These are phyloP conservation scores for Fraxinus excelsior DNA, from an alignment of 257 asterid genomes.

Conservation along the genomic window DNA sequence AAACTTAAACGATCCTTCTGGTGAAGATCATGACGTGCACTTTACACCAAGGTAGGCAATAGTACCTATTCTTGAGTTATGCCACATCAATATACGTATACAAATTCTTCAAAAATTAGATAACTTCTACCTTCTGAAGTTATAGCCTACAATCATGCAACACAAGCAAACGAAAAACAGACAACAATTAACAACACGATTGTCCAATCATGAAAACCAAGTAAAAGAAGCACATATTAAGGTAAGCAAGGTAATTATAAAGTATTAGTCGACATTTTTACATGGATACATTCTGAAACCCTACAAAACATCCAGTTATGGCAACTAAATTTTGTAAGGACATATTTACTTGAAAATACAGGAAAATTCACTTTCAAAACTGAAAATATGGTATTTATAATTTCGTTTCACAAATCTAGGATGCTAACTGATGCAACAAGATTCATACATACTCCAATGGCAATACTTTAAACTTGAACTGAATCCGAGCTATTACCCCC, in stretches of 20 bases:
- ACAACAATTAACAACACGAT: background rate
- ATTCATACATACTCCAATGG: constrained; percentile 14
- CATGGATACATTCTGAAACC: constrained; percentile 11
- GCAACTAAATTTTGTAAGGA: background rate
- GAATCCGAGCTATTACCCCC: constrained; percentile 46
- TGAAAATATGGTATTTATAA: background rate
- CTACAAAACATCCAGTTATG: background rate
- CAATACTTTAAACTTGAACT: constrained; percentile 32
- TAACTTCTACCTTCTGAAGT: too few species aligned
- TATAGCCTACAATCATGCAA: too few species aligned
- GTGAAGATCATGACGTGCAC: too few species aligned
- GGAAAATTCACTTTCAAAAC: background rate
- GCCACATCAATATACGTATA: too few species aligned
- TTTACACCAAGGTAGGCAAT: too few species aligned
- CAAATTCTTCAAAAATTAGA: too few species aligned
- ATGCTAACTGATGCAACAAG: constrained; percentile 22
- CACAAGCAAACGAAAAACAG: too few species aligned
- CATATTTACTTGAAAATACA: background rate
- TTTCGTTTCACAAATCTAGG: background rate
- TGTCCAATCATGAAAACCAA: background rate
- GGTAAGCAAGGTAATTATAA: background rate
- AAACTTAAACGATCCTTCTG: too few species aligned
- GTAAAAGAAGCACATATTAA: background rate
- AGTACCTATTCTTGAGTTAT: too few species aligned
- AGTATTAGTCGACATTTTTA: background rate